These are phyloP conservation scores for Lactarius quietus DNA, from an alignment of 768 basidiomycete species.

Conservation along the genomic window DNA sequence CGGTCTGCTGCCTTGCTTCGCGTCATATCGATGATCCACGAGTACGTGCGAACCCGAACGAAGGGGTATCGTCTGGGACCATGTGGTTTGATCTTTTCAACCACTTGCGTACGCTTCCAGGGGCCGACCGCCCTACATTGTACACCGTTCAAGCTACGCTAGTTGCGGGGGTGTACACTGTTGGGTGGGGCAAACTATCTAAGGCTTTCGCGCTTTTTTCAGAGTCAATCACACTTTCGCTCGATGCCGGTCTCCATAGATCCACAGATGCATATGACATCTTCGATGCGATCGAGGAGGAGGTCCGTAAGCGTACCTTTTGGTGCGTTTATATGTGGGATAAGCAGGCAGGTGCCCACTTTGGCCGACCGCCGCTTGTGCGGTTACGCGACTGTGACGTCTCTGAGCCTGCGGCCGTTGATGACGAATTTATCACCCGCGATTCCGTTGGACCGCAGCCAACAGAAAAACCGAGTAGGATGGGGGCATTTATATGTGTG, in stretches of 20 bases:
- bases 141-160: conserved; percentile 92
- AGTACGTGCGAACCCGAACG: conserved; percentile 75
- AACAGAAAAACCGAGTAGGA: conserved; percentile 65
- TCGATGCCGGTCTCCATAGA: conserved; percentile 88
- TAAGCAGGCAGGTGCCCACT: conserved; percentile 86
- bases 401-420: conserved; percentile 78
- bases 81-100: conserved; percentile 90
- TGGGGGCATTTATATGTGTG: conserved; percentile 75
- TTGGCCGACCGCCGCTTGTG: conserved; percentile 85
- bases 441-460: conserved; percentile 67
- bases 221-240: conserved; percentile 81
- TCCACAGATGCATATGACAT: conserved; percentile 81
- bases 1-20: conserved; percentile 86
- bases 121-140: conserved; percentile 82
- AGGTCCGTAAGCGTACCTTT: conserved; percentile 91
- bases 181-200: conserved; percentile 85
- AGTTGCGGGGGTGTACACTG: conserved; percentile 88
- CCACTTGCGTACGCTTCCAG: conserved; percentile 82
- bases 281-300: conserved; percentile 87
- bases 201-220: conserved; percentile 83
- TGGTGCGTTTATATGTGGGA: conserved; percentile 98
- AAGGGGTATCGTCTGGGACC: conserved; percentile 85
- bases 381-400: conserved; percentile 88
- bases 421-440: conserved; percentile 84
- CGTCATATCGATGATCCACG: conserved; percentile 91